These are phyloP conservation scores for Pharnaceum exiguum DNA, from an alignment of 148 eudicot genomes.

Conservation along the genomic window DNA sequence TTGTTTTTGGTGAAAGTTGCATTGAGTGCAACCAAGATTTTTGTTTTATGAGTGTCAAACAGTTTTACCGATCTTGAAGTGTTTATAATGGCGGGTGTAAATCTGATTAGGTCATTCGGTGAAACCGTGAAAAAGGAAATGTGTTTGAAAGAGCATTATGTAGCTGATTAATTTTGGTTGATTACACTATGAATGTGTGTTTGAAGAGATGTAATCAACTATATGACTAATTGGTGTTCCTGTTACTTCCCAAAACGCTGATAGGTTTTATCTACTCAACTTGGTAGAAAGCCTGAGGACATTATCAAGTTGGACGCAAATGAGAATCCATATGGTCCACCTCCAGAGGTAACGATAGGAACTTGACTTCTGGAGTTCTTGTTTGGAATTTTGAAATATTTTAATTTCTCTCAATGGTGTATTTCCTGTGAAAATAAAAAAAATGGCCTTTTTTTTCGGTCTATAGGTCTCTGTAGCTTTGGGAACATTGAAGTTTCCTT, in stretches of 20 bases:
- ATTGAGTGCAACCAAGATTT: too few relatives aligned
- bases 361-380: background rate
- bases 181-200: background rate
- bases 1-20: too few relatives aligned
- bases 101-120: too few relatives aligned
- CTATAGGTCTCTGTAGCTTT: constrained; percentile 84
- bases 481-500: constrained; percentile 76
- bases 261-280: constrained; percentile 88
- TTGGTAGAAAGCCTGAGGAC: constrained; percentile 94
- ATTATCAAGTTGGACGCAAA: constrained; percentile 91
- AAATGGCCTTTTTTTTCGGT: constrained; percentile 9
- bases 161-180: background rate
- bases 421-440: background rate
- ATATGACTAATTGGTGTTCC: background rate
- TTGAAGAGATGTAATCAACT: too few relatives aligned
- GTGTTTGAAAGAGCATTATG: background rate
- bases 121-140: background rate
- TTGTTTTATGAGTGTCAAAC: too few relatives aligned
- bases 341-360: constrained; percentile 73
- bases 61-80: too few relatives aligned
- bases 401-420: background rate
- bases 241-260: constrained; percentile 3
- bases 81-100: too few relatives aligned
- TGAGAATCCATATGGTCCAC: constrained; percentile 97
- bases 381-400: too few relatives aligned